Evolutionary conservation across 176 grass and related monocot species (phyloP).

Genomic region (Triticum monococcum): DNA sequence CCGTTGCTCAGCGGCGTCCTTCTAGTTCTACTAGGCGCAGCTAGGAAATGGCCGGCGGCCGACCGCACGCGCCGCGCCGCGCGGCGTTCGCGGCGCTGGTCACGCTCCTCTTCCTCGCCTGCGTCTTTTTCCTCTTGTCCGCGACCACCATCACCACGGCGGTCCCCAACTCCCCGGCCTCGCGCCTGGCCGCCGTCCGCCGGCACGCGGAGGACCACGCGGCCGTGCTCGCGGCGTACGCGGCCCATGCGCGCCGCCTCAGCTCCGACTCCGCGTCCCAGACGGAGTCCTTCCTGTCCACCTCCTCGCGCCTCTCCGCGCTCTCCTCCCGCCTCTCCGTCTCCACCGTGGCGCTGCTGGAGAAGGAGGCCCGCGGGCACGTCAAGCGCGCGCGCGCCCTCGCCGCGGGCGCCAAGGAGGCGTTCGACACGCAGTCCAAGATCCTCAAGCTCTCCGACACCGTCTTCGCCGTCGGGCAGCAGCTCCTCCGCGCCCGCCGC

Average conservation of each 20-base stretch:
- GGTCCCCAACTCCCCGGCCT: slow-evolving; percentile 3
- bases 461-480: slow-evolving; percentile 77
- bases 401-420: slow-evolving; percentile 71
- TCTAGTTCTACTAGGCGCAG: slow-evolving; percentile 3
- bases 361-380: slow-evolving; percentile 64
- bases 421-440: slow-evolving; percentile 91
- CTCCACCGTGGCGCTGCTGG: slow-evolving; percentile 41
- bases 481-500: slow-evolving; percentile 68
- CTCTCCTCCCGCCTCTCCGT: slow-evolving; percentile 61
- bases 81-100: slow-evolving; percentile 49
- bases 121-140: slow-evolving; percentile 43
- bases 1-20: not conserved
- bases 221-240: slow-evolving; percentile 69
- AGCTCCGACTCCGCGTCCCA: slow-evolving; percentile 46
- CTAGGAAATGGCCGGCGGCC: slow-evolving; percentile 61
- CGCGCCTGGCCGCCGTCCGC: slow-evolving; percentile 53
- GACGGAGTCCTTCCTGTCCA: slow-evolving; percentile 56
- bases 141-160: slow-evolving; percentile 23
- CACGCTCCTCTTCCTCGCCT: slow-evolving; percentile 54
- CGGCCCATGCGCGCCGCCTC: slow-evolving; percentile 67
- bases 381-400: slow-evolving; percentile 77
- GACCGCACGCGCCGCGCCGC: slow-evolving; percentile 38
- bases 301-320: slow-evolving; percentile 59
- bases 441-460: slow-evolving; percentile 88
- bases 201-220: slow-evolving; percentile 82